A percentile compares a stretch with the other conserved stretches of the same genome.
Evolutionary conservation across 1,284 basidiomycete genomes (phyloP).

Genomic region (Sanguinoderma infundibulare): DNA sequence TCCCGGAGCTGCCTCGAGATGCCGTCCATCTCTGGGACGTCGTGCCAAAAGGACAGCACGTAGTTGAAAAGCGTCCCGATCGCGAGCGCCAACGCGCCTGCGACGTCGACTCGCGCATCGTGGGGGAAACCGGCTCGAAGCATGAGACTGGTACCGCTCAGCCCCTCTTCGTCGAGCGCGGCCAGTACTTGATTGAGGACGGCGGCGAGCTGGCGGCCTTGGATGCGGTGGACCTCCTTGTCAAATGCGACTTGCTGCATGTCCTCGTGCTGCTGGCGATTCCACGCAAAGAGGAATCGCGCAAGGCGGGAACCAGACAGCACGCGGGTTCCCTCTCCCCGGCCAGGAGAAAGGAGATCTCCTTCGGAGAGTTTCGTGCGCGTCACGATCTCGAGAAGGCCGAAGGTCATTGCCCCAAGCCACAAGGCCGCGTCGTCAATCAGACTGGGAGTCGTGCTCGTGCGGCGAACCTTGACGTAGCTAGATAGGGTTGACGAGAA

Average conservation of each 20-base stretch:
- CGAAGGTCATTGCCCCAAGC: constrained; percentile 19
- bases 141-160: background rate
- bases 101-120: background rate
- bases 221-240: background rate
- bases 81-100: constrained; percentile 6
- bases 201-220: constrained; percentile 4
- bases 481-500: constrained; percentile 6
- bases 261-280: background rate
- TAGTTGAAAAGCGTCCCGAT: constrained; percentile 4
- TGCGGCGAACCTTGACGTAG: constrained; percentile 8
- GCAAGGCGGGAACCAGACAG: constrained; percentile 6
- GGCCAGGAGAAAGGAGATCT: background rate
- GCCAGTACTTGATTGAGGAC: constrained; percentile 4
- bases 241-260: background rate
- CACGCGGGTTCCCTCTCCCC: background rate
- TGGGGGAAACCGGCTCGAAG: background rate
- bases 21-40: background rate
- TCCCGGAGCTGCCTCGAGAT: background rate
- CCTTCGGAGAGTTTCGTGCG: constrained; percentile 9
- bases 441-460: background rate
- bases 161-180: constrained; percentile 14
- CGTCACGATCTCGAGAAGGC: constrained; percentile 14
- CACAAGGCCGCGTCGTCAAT: constrained; percentile 17
- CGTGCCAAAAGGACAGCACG: background rate
- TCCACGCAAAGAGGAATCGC: constrained; percentile 9